Conservation (phyloP, 2,329 filamentous ascomycete genomes). For the Scopulariopsis brevicaulis region DNA sequence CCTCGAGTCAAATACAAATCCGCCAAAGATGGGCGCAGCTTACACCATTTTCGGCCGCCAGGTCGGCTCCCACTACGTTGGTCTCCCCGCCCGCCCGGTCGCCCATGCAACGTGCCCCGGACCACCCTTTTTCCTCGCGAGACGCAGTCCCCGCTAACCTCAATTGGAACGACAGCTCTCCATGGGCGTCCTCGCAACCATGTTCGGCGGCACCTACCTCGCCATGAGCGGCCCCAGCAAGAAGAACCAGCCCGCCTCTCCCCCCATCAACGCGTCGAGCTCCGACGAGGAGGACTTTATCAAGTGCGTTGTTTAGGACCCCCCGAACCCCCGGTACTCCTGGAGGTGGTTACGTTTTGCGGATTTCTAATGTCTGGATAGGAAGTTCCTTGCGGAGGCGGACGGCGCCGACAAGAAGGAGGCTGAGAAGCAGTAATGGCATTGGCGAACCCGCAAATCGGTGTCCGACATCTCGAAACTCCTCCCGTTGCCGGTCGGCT, state of each 20-base stretch:
- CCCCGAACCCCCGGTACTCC: background rate
- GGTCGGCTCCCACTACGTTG: slow-evolving; percentile 50
- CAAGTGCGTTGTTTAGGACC: slow-evolving; percentile 34
- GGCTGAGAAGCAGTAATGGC: slow-evolving; percentile 4
- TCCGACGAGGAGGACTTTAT: slow-evolving; percentile 55
- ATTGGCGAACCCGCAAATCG: background rate
- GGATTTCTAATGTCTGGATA: background rate
- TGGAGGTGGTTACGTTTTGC: background rate
- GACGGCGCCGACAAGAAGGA: slow-evolving; percentile 1
- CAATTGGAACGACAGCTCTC: slow-evolving; percentile 27
- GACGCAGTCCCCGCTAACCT: slow-evolving; percentile 7
- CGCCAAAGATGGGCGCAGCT: slow-evolving; percentile 8
- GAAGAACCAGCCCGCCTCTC: slow-evolving; percentile 26
- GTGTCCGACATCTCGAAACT: background rate
- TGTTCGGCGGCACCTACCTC: slow-evolving; percentile 37
- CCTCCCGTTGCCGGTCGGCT: background rate
- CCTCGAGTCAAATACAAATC: background rate
- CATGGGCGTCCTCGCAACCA: slow-evolving; percentile 39
- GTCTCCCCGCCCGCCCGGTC: slow-evolving; percentile 16
- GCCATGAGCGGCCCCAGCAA: slow-evolving; percentile 30
- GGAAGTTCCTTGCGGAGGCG: slow-evolving; percentile 6
- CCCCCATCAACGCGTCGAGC: slow-evolving; percentile 51
- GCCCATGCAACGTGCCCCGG: slow-evolving; percentile 4
- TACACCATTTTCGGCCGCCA: slow-evolving; percentile 48
- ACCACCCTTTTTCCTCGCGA: slow-evolving; percentile 2